Percentiles rank a stretch among this genome's conserved stretches.
Evolutionary conservation across 2,329 filamentous ascomycete species (phyloP).

Genomic region (Stylonectria norvegica): DNA sequence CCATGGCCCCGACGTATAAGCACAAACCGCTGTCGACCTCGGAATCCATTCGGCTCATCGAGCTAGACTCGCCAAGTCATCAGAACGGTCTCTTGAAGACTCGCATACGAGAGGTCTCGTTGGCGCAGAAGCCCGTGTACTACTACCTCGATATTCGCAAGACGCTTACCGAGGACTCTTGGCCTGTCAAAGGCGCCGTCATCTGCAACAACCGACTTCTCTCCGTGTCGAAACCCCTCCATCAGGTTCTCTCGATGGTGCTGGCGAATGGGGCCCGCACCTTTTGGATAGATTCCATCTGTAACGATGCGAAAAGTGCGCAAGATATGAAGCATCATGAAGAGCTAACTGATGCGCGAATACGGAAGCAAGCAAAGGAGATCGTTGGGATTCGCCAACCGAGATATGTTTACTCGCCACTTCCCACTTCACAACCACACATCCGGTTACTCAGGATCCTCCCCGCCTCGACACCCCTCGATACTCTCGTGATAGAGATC

Average conservation of each 20-base stretch:
- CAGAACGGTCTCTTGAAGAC: constrained; percentile 6
- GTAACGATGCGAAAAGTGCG: background rate
- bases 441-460: constrained; percentile 8
- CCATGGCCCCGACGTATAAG: constrained; percentile 5
- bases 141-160: constrained; percentile 8
- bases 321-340: constrained; percentile 3
- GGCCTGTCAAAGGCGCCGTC: constrained; percentile 8
- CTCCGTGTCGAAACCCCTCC: constrained; percentile 4
- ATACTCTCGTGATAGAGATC: constrained; percentile 6
- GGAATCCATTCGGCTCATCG: constrained; percentile 7
- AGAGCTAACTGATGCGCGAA: constrained; percentile 2
- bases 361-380: constrained; percentile 4
- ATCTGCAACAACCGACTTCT: constrained; percentile 11
- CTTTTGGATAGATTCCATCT: constrained; percentile 5
- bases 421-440: constrained; percentile 4
- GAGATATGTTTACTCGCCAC: constrained; percentile 5
- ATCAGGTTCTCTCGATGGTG: constrained; percentile 8
- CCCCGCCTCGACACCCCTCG: background rate
- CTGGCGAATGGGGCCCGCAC: constrained; percentile 6
- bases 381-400: constrained; percentile 10
- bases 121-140: constrained; percentile 6
- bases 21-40: background rate
- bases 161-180: constrained; percentile 2
- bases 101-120: constrained; percentile 7
- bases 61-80: constrained; percentile 3